Conservation (phyloP, 2,329 filamentous ascomycete species). For the Biscogniauxia mediterranea region DNA sequence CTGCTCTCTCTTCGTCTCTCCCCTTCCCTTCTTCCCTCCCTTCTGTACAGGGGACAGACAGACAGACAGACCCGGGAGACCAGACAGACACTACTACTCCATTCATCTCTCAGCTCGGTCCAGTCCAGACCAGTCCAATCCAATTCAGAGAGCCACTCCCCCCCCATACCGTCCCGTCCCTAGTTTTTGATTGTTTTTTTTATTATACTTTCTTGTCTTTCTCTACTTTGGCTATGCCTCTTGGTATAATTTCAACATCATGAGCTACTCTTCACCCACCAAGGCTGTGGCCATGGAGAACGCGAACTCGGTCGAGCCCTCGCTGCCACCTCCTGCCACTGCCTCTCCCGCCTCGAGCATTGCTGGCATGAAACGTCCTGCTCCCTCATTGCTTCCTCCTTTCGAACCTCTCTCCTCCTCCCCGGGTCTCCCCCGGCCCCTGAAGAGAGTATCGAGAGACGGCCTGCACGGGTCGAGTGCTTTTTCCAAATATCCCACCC, state of each 20-base stretch:
- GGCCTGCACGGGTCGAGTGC: slow-evolving; percentile 40
- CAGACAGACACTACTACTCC: too few relatives aligned
- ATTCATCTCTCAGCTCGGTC: too few relatives aligned
- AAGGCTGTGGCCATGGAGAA: slow-evolving; percentile 22
- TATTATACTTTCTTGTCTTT: slow-evolving; percentile 12
- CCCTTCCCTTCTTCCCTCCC: not conserved
- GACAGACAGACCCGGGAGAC: not conserved
- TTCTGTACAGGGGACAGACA: not conserved
- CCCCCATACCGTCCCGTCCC: not conserved
- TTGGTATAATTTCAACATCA: slow-evolving; percentile 20
- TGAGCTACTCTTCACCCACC: slow-evolving; percentile 27
- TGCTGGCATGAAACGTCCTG: slow-evolving; percentile 58
- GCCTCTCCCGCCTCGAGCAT: slow-evolving; percentile 23
- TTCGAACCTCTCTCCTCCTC: slow-evolving; percentile 82
- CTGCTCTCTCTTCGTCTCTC: not conserved
- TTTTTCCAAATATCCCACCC: slow-evolving; percentile 80
- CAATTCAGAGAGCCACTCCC: too few relatives aligned
- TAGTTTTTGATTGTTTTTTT: slow-evolving; percentile 2
- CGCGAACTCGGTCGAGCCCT: slow-evolving; percentile 36
- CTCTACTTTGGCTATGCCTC: slow-evolving; percentile 25
- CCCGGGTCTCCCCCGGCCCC: slow-evolving; percentile 65
- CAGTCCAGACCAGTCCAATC: too few relatives aligned
- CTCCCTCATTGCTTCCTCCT: slow-evolving; percentile 69
- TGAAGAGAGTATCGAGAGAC: slow-evolving; percentile 62
- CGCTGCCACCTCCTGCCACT: slow-evolving; percentile 30